A percentile compares a stretch with the other conserved stretches of the same genome.
phyloP scores from a whole-genome alignment of 352 stramenopile species.

The Pythium periplocum region DNA sequence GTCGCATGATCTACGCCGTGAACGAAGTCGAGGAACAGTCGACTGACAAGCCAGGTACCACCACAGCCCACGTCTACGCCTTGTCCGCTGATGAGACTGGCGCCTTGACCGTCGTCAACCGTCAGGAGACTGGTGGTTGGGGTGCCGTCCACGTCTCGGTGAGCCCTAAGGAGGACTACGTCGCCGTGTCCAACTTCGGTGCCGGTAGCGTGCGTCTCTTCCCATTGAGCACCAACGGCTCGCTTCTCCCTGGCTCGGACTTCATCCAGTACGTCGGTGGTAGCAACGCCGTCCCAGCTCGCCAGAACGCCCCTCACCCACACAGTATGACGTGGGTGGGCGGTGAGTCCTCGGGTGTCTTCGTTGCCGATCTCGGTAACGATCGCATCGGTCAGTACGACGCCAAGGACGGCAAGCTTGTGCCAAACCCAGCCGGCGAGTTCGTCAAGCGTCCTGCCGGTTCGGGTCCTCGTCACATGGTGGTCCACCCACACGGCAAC shows the following conservation, averaged over 20 bases:
- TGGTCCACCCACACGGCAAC: conserved; percentile 33
- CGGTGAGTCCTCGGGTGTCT: conserved; percentile 29
- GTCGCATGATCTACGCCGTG: conserved; percentile 39
- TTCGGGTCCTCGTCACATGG: conserved; percentile 63
- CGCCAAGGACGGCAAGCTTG: conserved; percentile 26
- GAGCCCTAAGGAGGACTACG: conserved; percentile 40
- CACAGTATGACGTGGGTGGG: conserved; percentile 62
- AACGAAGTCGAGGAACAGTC: conserved; percentile 46
- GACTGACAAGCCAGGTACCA: conserved; percentile 13
- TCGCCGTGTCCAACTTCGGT: conserved; percentile 59
- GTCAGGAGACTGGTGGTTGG: conserved; percentile 36
- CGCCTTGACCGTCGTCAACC: conserved; percentile 42
- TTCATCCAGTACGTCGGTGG: conserved; percentile 31
- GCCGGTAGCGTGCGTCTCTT: conserved; percentile 55
- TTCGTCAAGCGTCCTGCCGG: conserved; percentile 20
- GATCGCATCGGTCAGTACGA: conserved; percentile 55
- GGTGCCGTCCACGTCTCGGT: conserved; percentile 44
- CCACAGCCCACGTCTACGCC: conserved; percentile 48
- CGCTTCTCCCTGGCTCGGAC: conserved; percentile 27
- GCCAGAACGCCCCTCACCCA: conserved; percentile 45
- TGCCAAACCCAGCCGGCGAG: conserved; percentile 9
- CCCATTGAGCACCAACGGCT: conserved; percentile 38
- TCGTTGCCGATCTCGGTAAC: conserved; percentile 55
- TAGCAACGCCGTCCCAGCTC: conserved; percentile 28
- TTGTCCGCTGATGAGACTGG: conserved; percentile 29